phyloP scores from a whole-genome alignment of 108 stramenopile species.

The Discostella pseudostelligera region DNA sequence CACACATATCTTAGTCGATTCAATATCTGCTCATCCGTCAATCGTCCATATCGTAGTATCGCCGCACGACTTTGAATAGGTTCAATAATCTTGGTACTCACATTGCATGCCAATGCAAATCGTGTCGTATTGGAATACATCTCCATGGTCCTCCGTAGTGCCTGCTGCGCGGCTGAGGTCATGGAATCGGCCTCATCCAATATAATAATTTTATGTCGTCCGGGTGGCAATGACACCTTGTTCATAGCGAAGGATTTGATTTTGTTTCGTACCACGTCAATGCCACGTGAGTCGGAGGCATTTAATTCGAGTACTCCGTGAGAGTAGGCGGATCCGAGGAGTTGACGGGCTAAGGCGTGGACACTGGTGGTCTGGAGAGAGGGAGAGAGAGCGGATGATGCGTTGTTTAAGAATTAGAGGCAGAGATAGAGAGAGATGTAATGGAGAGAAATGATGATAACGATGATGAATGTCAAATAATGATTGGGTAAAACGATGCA shows the following conservation, averaged over 20 bases:
- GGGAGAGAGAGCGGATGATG: too few species aligned
- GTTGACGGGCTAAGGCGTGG: conserved; percentile 85
- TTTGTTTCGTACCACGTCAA: conserved; percentile 95
- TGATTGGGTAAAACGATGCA: too few species aligned
- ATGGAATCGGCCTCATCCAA: conserved; percentile 99
- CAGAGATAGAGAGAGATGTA: too few species aligned
- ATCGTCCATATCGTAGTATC: conserved; percentile 91
- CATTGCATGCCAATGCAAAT: conserved; percentile 98
- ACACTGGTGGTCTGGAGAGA: conserved; percentile 78
- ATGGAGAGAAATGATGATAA: too few species aligned
- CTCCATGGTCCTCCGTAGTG: conserved; percentile 97
- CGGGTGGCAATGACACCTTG: conserved; percentile 51
- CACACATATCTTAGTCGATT: conserved; percentile 87
- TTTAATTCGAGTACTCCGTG: conserved; percentile 90
- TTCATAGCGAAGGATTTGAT: conserved; percentile 99
- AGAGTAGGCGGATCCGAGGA: conserved; percentile 79
- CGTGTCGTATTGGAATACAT: conserved; percentile 95
- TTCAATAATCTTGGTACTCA: conserved; percentile 97
- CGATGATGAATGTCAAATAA: too few species aligned
- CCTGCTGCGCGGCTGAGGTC: conserved; percentile 98
- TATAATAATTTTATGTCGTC: conserved; percentile 96
- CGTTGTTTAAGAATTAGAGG: too few species aligned
- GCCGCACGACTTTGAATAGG: conserved; percentile 99
- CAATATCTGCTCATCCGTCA: conserved; percentile 91
- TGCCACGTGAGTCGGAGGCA: conserved; percentile 97